Conservation (phyloP, 495 filamentous ascomycete genomes). For the Letharia columbiana region DNA sequence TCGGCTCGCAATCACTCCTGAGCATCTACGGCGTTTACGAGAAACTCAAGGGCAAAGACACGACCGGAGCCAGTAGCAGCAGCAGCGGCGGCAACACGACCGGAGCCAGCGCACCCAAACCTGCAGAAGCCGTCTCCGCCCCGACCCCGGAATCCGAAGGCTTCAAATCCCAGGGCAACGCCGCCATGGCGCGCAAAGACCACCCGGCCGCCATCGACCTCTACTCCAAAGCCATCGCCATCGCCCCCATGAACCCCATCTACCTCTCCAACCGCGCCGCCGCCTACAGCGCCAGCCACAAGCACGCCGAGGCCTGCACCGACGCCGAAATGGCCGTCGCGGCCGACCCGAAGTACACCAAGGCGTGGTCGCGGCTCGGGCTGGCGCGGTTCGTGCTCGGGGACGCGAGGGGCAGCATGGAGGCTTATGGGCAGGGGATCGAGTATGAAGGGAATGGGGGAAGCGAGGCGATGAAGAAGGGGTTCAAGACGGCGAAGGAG, state of each 20-base stretch:
- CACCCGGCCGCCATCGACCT: conserved; percentile 69
- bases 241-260: conserved; percentile 82
- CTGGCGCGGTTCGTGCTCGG: conserved; percentile 84
- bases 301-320: conserved; percentile 69
- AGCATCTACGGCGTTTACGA: conserved; percentile 93
- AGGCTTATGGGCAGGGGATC: conserved; percentile 89
- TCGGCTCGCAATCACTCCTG: conserved; percentile 75
- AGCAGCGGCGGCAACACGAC: conserved; percentile 25
- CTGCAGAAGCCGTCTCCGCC: conserved; percentile 21
- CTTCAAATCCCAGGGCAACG: conserved; percentile 86
- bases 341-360: conserved; percentile 86
- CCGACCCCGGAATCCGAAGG: conserved; percentile 64
- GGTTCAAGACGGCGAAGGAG: conserved; percentile 81
- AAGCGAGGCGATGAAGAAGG: conserved; percentile 84
- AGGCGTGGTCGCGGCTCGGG: conserved; percentile 89
- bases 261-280: conserved; percentile 97
- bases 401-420: conserved; percentile 83
- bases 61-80: conserved; percentile 22
- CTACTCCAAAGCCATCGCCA: conserved; percentile 74
- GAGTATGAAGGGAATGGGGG: conserved; percentile 90
- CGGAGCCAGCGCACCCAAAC: conserved; percentile 28
- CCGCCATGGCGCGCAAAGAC: conserved; percentile 87
- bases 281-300: conserved; percentile 68
- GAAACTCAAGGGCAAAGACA: conserved; percentile 67
- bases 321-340: conserved; percentile 85